Base-by-base conservation (phyloP, 2,329 filamentous ascomycete genomes). In the Akanthomyces muscarius region DNA sequence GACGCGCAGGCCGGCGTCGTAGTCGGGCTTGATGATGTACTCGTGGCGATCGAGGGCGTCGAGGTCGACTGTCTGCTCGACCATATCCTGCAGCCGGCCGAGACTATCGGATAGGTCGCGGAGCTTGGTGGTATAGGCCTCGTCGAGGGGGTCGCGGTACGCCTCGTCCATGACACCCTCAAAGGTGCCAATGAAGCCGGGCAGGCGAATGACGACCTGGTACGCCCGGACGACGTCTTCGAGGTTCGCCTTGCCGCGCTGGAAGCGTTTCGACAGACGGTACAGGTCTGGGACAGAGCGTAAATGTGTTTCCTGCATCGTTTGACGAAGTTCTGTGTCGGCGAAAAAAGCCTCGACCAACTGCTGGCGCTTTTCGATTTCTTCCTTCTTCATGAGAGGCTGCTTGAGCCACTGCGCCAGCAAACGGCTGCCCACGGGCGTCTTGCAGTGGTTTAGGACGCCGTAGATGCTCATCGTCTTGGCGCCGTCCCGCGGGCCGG, bases 21-120 rank as follows among this genome's bases (percentile, higher is more conserved):
- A 99, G 72, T 99, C 95, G 0, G 96, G 91, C 77, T 98, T 99
- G 83, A 99, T 99, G 70, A 97, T 94, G 77, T 96, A 99, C 73
- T 99, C 95, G 72, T 99, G 95, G 68, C 95, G 92, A 71, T 99
- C 94, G 13, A 99, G 85, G 3, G 95, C 95, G 63, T 97, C 91
- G 0, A 99, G 85, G 71, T 99, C 95, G 16, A 99, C 93, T 0
- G 96, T 99, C 1, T 95, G 97, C 78, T 99, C 95, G 0, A 99
- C 95, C 92, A 99, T 97, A 73, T 99, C 95, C 71, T 94, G 91
- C 13, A 99, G 81, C 72, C 92, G 97, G 30, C 85, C 88, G 57
- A 99, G 83, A 70, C 88, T 91, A 70, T 92, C 87, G 6, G 88
- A 90, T 65, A 91, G 85, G 65, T 90, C 86, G 55, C 85, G 86